Conservation (phyloP, 345 rosid species). For the Alliaria petiolata region DNA sequence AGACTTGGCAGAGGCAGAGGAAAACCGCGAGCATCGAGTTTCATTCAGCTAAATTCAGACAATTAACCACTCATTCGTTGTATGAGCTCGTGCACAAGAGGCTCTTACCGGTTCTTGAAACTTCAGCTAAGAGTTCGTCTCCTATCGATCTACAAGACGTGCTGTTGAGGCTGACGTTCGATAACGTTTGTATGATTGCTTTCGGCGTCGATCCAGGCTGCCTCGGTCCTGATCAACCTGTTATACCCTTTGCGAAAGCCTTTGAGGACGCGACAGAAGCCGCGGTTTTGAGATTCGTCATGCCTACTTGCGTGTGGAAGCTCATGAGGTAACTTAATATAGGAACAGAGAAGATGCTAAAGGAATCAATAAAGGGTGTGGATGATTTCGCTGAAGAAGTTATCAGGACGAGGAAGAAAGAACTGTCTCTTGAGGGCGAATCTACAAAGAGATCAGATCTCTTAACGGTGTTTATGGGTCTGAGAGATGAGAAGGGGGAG, state of each 20-base stretch:
- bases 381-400: constrained; percentile 79
- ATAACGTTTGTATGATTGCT: constrained; percentile 92
- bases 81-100: constrained; percentile 70
- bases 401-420: constrained; percentile 71
- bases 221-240: constrained; percentile 50
- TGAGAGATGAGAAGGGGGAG: constrained; percentile 48
- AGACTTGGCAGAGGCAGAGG: constrained; percentile 80
- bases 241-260: constrained; percentile 79
- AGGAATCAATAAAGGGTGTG: constrained; percentile 59
- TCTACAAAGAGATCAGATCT: constrained; percentile 58
- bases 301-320: constrained; percentile 85
- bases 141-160: constrained; percentile 83
- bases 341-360: constrained; percentile 79
- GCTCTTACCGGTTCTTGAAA: constrained; percentile 69
- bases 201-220: constrained; percentile 96
- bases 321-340: constrained; percentile 57
- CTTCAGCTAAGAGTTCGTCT: constrained; percentile 32
- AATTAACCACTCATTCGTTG: constrained; percentile 62
- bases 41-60: constrained; percentile 78
- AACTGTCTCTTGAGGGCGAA: constrained; percentile 39
- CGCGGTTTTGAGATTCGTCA: constrained; percentile 58
- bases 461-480: constrained; percentile 67
- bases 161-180: constrained; percentile 73
- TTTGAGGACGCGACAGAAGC: constrained; percentile 93
- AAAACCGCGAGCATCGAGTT: constrained; percentile 92